phyloP scores from a whole-genome alignment of 352 stramenopile species.

The Phytophthora sojae region DNA sequence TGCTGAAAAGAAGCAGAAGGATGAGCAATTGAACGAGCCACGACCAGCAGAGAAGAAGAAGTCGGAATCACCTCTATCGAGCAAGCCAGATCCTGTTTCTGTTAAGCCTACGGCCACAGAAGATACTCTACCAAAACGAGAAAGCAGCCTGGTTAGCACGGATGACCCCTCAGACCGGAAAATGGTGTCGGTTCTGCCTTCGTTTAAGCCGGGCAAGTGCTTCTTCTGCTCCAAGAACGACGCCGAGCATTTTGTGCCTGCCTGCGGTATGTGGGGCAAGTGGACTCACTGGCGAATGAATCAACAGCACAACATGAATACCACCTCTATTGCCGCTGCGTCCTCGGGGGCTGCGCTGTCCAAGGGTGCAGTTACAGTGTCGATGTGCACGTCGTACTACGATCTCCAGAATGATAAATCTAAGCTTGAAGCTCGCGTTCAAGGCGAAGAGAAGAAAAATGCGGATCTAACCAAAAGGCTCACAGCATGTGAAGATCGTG shows the following conservation, averaged over 20 bases:
- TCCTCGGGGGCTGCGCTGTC: slow-evolving; percentile 18
- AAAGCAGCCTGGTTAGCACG: not conserved
- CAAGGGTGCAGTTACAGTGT: slow-evolving; percentile 49
- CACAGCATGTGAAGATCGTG: slow-evolving; percentile 17
- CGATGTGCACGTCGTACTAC: slow-evolving; percentile 90
- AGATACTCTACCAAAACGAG: not conserved
- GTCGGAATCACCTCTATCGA: not conserved
- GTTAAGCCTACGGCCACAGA: not conserved
- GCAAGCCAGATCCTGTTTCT: not conserved
- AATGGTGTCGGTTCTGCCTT: slow-evolving; percentile 83
- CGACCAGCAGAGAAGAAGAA: not conserved
- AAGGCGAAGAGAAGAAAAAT: slow-evolving; percentile 45
- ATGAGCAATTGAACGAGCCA: not conserved
- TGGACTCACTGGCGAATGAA: slow-evolving; percentile 89
- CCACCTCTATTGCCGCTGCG: slow-evolving; percentile 19
- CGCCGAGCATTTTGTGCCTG: slow-evolving; percentile 80
- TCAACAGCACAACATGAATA: slow-evolving; percentile 61
- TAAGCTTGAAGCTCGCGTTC: slow-evolving; percentile 51
- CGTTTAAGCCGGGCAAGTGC: slow-evolving; percentile 82
- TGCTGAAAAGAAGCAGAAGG: slow-evolving; percentile 9
- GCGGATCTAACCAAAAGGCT: slow-evolving; percentile 40
- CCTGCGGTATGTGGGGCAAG: slow-evolving; percentile 85
- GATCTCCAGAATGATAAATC: slow-evolving; percentile 80
- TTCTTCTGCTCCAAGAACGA: slow-evolving; percentile 90
- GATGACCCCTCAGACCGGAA: slow-evolving; percentile 26